A percentile compares a stretch with the other conserved stretches of the same genome.
phyloP scores from a whole-genome alignment of 805 yeast genomes.

The Wickerhamomyces bisporus region DNA sequence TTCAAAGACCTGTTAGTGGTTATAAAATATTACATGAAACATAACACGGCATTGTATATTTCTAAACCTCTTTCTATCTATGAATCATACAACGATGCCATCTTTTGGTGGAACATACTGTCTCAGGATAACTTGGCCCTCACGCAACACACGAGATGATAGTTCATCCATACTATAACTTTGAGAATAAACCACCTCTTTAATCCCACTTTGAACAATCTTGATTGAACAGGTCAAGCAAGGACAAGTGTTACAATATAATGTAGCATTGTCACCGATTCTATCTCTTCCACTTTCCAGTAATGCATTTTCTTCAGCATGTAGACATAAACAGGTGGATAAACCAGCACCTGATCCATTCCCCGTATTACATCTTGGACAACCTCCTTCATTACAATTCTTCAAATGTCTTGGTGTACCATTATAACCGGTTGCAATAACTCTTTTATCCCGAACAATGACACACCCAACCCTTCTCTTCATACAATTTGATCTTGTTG shows the following conservation, averaged over 20 bases:
- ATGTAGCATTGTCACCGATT: conserved; percentile 53
- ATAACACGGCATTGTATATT: too few species aligned
- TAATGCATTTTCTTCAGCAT: conserved; percentile 96
- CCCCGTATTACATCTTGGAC: conserved; percentile 79
- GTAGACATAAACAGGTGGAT: conserved; percentile 86
- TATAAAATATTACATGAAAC: too few species aligned
- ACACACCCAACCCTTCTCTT: conserved; percentile 97
- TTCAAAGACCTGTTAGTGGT: too few species aligned
- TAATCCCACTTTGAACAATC: conserved; percentile 88
- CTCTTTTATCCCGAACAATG: conserved; percentile 76
- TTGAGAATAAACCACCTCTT: conserved; percentile 89
- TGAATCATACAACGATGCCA: conserved; percentile 14
- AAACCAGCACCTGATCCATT: conserved; percentile 56
- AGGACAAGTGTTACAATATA: conserved; percentile 96
- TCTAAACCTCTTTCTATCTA: too few species aligned
- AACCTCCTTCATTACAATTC: conserved; percentile 96
- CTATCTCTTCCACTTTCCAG: conserved; percentile 92
- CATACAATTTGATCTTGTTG: conserved; percentile 92
- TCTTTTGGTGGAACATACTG: conserved; percentile 38
- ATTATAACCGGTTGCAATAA: conserved; percentile 94
- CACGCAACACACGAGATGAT: conserved; percentile 64
- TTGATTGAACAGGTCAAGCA: conserved; percentile 94
- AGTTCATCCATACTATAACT: conserved; percentile 86
- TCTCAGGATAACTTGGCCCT: conserved; percentile 70
- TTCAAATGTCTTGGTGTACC: conserved; percentile 89